Conservation (phyloP, 2,329 filamentous ascomycete species). For the Pestalotiopsis sp. region DNA sequence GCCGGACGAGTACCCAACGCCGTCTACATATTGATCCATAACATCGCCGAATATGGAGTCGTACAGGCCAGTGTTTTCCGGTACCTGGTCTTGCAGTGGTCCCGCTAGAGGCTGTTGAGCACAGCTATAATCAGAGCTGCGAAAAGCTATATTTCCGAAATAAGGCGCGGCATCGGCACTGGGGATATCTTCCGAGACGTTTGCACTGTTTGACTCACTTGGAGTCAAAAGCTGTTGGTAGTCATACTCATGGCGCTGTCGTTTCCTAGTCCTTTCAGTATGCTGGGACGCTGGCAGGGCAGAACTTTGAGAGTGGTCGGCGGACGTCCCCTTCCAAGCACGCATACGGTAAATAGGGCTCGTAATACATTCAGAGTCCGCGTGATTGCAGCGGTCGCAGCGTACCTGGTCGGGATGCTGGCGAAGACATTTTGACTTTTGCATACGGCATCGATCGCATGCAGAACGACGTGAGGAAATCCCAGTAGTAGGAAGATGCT, state of each 20-base stretch:
- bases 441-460: conserved; percentile 10
- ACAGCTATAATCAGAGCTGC: not conserved
- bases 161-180: not conserved
- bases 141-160: not conserved
- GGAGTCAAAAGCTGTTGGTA: not conserved
- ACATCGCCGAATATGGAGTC: not conserved
- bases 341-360: conserved; percentile 14
- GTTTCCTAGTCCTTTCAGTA: too few species aligned
- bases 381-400: conserved; percentile 9
- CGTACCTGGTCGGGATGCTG: conserved; percentile 5
- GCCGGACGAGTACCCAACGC: not conserved
- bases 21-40: not conserved
- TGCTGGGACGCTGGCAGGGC: too few species aligned
- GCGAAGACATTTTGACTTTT: conserved; percentile 9
- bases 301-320: too few species aligned
- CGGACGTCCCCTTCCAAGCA: not conserved
- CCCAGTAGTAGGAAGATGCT: not conserved
- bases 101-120: not conserved
- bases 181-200: not conserved
- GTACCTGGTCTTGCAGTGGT: not conserved
- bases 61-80: not conserved
- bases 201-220: not conserved
- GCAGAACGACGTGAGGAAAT: conserved; percentile 12
- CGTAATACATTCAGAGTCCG: conserved; percentile 2
- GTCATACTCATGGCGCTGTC: not conserved